Base-by-base conservation (phyloP, 495 filamentous ascomycete genomes). In the Ramalina intermedia region DNA sequence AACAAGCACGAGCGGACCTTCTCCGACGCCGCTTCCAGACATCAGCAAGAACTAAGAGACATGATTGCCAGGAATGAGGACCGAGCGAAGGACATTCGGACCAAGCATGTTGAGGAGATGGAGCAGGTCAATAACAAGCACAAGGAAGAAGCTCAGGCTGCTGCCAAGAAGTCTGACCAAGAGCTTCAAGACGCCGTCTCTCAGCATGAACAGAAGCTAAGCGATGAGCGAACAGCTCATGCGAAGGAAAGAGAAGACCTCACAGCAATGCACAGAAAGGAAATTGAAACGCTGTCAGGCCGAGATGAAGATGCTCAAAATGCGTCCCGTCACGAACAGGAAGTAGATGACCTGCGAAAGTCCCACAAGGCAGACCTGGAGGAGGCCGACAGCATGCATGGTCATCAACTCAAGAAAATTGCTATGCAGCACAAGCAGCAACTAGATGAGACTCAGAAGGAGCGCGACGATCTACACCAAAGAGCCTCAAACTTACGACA, bases 341-440 rank as follows among this genome's bases (percentile, higher is more conserved):
- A 47, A 16, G 16, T 47, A 8, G 3, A 37, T n/a, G 33, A 47
- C 13, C 13, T 37, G 44, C 33, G 37, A 17, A 37, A 16, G 21
- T 14, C 24, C 9, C 44, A 47, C n/a, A 16, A 47, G n/a, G 26
- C 26, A n/a, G 44, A 47, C 11, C 21, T 37, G n/a, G 26, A 23
- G 37, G 44, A 47, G 11, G 24, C 26, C 4, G 44, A 41, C 24
- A 29, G 14, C 24, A 37, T 12, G 39, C 45, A 55, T 18, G 49
- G 26, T 33, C 48, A 52, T 37, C 37, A 27, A 18, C 38, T 48
- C 37, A 37, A 48, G 21, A 49, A 55, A 23, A 40, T 46, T 6
- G 43, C 42, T 29, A 49, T 35, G 23, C 27, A 53, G 29, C 46
- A 53, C 46, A 23, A 44, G 46, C 51, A 38, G 29, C 37, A 53